phyloP scores from a whole-genome alignment of 2,329 filamentous ascomycete species.

The Nothopassalora personata region DNA sequence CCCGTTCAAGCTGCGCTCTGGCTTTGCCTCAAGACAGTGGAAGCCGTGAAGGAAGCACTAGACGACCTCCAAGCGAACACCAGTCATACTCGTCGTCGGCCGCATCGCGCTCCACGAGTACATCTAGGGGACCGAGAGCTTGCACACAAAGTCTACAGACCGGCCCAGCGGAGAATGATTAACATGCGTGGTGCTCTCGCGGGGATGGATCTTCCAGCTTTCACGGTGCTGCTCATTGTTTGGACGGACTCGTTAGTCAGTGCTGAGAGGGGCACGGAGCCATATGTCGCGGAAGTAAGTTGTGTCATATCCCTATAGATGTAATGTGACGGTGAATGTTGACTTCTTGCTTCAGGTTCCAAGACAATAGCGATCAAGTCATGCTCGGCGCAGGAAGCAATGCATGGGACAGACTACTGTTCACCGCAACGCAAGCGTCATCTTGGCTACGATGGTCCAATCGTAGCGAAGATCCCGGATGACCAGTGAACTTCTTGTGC shows the following conservation, averaged over 20 bases:
- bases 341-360: neutral
- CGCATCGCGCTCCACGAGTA: conserved; percentile 24
- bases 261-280: conserved; percentile 11
- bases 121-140: conserved; percentile 20
- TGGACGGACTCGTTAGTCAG: conserved; percentile 17
- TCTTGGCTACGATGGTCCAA: conserved; percentile 14
- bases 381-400: conserved; percentile 16
- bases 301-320: neutral
- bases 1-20: conserved; percentile 14
- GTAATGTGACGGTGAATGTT: neutral
- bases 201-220: conserved; percentile 11
- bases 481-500: neutral
- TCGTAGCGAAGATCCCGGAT: neutral
- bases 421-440: conserved; percentile 14
- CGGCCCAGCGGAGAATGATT: conserved; percentile 19
- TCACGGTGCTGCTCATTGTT: conserved; percentile 16
- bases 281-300: conserved; percentile 10
- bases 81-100: conserved; percentile 23
- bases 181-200: conserved; percentile 16
- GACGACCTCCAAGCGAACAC: conserved; percentile 17
- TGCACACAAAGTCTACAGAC: conserved; percentile 18
- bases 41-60: conserved; percentile 23
- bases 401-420: conserved; percentile 15
- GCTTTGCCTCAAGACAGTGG: conserved; percentile 16
- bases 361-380: conserved; percentile 10